Base-by-base conservation (phyloP, 176 grass and related monocot genomes). In the Oryza officinalis region DNA sequence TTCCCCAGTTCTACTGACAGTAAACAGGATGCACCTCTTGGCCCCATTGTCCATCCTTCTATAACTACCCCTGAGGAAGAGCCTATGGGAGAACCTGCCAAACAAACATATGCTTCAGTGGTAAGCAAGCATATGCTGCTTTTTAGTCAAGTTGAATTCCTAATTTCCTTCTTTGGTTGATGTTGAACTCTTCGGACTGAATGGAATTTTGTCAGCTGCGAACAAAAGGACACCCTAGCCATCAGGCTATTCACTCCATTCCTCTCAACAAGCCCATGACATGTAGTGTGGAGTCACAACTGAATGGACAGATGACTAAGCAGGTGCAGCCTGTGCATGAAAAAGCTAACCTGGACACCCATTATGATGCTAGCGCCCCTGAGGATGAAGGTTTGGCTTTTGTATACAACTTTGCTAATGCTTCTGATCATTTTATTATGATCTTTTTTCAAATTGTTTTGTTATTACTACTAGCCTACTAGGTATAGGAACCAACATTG, bases 41-140 rank as follows among this genome's bases (percentile, higher is more conserved):
- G 65, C 32, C 37, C 63, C 52, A 37, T 47, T 47, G 32, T 31
- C 1, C 80, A 69, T 68, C 47, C 69, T 72, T 90, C 74, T 25
- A 18, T 28, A 4, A 69, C 37, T 80, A 38, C 17, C 52, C 71
- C 63, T 26, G 59, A 83, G 43, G 83, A 92, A 74, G 84, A 89
- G 46, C 76, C 74, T 60, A 71, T 75, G 47, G 86, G 33, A 74
- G 92, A 88, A 67, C 80, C 26, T 8, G 79, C 86, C 18, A 94
- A 86, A 83, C 77, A 81, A 47, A 94, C 92, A 63, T 94, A 94
- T 71, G 92, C 92, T 73, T 91, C 92, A 69, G 90, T 94, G 81
- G 92, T 94, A 82, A 60, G 67, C 23, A 65, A 59, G 71, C 37
- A 27, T 66, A n/a, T 75, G 17, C 13, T 68, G 20, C 47, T 13